Evolutionary conservation across 305 asterid genomes (phyloP), one percentile per base, ranked within the genome.

Genomic region (Fraxinus floribunda): DNA sequence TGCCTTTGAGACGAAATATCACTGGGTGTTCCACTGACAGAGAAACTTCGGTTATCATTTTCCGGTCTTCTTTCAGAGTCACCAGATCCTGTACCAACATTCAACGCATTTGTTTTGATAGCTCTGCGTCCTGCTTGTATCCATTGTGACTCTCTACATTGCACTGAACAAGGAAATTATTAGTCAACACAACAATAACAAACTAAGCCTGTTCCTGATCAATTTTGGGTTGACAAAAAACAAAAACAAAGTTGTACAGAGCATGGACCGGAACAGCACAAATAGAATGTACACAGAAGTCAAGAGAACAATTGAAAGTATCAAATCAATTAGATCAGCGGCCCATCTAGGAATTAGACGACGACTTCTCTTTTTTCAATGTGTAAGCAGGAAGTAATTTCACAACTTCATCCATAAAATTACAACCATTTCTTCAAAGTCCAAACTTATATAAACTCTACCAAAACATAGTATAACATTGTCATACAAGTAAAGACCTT

Each of bases 41-140:
- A 39, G 57, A 60, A 44, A 57, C 81, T 88, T 52, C 88, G 88
- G 74, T 72, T 15, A 44, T 85, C 84, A 20, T 80, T 78, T 82
- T 87, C 90, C 46, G 81, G 90, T 80, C 86, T 85, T 80, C 84
- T 95, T 82, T 91, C 93, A 60, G 86, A 88, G 85, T 87, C 88
- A 78, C 87, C 93, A 78, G 94, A 82, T 76, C 97, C 95, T 71
- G 89, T 86, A 79, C 95, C 92, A 77, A 81, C 87, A 79, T 87
- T 87, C 68, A 92, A 86, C 49, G 95, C 92, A 75, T 86, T 81
- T 26, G 90, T 80, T 29, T 83, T 80, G 75, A 88, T 38, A 24
- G 29, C 81, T 82, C 88, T 83, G 77, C 55, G 82, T 52, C 84
- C 78, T 38, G 52, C 41, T 49, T 60, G 79, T 55, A 86, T 80